Evolutionary conservation across 345 rosid genomes (phyloP), one percentile per base, ranked within the genome.

Genomic region (Boechera retrofracta): DNA sequence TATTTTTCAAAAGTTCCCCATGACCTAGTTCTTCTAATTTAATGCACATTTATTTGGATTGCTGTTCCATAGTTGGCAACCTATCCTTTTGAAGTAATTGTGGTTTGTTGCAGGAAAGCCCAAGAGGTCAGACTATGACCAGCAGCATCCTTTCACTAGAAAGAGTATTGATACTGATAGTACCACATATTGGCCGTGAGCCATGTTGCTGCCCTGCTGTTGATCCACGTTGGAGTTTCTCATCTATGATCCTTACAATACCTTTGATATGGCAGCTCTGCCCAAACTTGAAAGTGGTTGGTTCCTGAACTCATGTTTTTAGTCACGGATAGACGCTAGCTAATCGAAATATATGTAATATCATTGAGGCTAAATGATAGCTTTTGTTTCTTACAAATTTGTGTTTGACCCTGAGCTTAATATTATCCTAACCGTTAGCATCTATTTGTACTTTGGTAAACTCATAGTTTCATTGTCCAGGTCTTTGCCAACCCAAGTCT

Each of bases 261-360:
- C 96, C 99, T 76, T 86, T 92, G 79, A 75, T 93, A 74, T 95
- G 98, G 98, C 72, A 77, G 80, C 82, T 81, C 62, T 89, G 93
- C 78, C 99, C 99, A 2, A 81, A 72, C 77, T 81, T 93, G 63
- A 95, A 91, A 81, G 88, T 84, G 92, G 99, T 95, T 69, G 54
- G 72, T 69, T 69, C 57, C 67, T 76, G 33, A 61, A 52, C 36
- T 35, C 74, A 12, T 28, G 45, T 44, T 45, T 53, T 65, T 62
- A 33, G 53, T 57, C 39, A 18, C 48, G n/a, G 26, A 64, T 24
- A 26, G 32, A 48, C 31, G 10, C 72, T 16, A 56, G 44, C 44
- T 39, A 39, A 44, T 35, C 59, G 39, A 26, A 29, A 59, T 7
- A 67, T n/a, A 45, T 71, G 33, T 21, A 71, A 29, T 63, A 26